Percentiles rank a stretch among this genome's conserved stretches.
These are phyloP conservation scores for Rossbeevera mucosa DNA, from an alignment of 768 basidiomycete species.

Conservation along the genomic window DNA sequence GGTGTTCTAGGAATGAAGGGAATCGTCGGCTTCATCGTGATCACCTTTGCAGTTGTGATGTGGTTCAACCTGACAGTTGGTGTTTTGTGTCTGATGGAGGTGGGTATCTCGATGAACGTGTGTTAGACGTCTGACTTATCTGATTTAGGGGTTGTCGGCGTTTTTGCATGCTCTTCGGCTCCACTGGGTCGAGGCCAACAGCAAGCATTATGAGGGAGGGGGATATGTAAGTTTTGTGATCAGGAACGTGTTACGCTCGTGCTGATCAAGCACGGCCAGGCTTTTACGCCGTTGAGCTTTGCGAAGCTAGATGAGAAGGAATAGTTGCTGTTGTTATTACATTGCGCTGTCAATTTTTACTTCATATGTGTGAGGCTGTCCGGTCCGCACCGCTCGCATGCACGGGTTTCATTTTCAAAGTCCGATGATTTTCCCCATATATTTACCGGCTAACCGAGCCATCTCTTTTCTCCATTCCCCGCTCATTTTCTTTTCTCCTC, in stretches of 20 bases:
- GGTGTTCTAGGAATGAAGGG: conserved; percentile 56
- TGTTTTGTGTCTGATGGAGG: conserved; percentile 95
- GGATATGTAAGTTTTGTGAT: conserved; percentile 66
- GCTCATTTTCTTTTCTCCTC: conserved; percentile 25
- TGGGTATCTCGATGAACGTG: conserved; percentile 36
- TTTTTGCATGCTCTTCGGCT: conserved; percentile 94
- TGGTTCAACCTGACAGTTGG: conserved; percentile 79
- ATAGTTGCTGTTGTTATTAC: conserved; percentile 15
- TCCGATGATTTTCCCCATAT: conserved; percentile 23
- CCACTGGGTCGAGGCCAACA: conserved; percentile 98
- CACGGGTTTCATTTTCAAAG: conserved; percentile 26
- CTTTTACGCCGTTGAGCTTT: conserved; percentile 47
- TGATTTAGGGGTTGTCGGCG: conserved; percentile 77
- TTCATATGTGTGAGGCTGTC: conserved; percentile 9
- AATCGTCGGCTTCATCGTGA: conserved; percentile 52
- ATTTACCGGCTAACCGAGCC: conserved; percentile 2
- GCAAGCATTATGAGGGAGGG: conserved; percentile 89
- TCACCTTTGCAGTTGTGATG: conserved; percentile 49
- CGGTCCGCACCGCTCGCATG: not conserved
- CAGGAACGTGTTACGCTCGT: conserved; percentile 22
- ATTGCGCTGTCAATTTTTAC: conserved; percentile 14
- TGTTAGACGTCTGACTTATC: conserved; percentile 8
- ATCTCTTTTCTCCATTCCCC: conserved; percentile 25
- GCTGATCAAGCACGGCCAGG: conserved; percentile 34
- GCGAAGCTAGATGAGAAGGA: conserved; percentile 39